Evolutionary conservation across 768 basidiomycete genomes (phyloP), one percentile per base, ranked within the genome.

Genomic region (Trichaptum fuscoviolaceum): DNA sequence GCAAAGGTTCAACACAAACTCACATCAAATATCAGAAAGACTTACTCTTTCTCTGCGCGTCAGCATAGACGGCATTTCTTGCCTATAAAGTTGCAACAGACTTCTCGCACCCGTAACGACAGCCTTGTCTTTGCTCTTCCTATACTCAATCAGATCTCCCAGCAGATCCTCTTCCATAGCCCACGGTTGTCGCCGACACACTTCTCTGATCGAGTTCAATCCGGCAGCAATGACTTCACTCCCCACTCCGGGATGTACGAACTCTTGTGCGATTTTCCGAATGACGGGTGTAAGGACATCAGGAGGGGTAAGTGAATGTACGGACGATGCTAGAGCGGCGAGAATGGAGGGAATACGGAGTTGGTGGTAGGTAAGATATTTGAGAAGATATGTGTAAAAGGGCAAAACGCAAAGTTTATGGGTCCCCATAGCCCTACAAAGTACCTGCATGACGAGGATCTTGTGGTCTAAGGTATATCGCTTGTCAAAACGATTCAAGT

Each of bases 401-500:
- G 90, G 86, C 58, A 99, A 89, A 52, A 99, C 88, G 74, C 90
- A 95, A 65, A 96, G 87, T 76, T 95, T 96, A 80, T 99, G 96
- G 1, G 85, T 80, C 30, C 93, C 93, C 87, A 95, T 95, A 36
- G 98, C 91, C 61, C 97, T 89, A 4, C 95, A 92, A 59, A 99
- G 85, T 63, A 99, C 89, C 74, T 97, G 95, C 94, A 99, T 96
- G 75, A 98, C 82, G 69, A 99, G 84, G 66, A 99, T 91, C 79
- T 97, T 98, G 82, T 99, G 97, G 71, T 98, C 96, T 66, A 99
- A 85, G 35, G 93, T 92, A 74, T 93, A 95, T n/a, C 91, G 91
- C 76, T 94, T 95, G 83, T 99, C 96, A 76, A 95, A 88, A 58
- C 82, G 84, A 71, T 87, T 87, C 57, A 99, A 80, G 63, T 85